phyloP scores from a whole-genome alignment of 345 rosid genomes.

The Anacardium occidentale region DNA sequence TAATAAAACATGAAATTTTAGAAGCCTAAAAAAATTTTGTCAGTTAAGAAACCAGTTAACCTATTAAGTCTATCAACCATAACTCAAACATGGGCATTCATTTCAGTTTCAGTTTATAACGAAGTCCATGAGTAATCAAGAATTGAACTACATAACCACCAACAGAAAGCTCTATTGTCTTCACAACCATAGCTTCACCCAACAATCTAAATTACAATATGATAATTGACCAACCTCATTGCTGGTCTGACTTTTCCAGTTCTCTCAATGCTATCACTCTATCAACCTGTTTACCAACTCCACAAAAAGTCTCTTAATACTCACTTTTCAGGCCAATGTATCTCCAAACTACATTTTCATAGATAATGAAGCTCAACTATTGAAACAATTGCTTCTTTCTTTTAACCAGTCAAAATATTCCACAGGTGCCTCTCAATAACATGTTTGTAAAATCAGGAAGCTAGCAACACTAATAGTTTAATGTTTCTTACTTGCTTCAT shows the following conservation, averaged over 20 bases:
- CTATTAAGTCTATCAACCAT: no score
- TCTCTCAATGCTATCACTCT: conserved; percentile 7
- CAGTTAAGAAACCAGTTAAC: not conserved
- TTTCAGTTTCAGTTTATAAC: not conserved
- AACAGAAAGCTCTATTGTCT: not conserved
- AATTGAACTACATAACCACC: not conserved
- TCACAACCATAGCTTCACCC: conserved; percentile 15
- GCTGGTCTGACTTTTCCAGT: conserved; percentile 7
- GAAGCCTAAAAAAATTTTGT: not conserved
- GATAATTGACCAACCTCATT: not conserved
- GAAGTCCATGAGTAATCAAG: not conserved
- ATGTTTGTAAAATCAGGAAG: no score
- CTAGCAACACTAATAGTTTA: no score
- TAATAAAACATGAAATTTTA: not conserved
- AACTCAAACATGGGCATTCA: no score
- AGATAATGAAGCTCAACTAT: conserved; percentile 3
- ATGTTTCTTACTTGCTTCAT: conserved; percentile 14
- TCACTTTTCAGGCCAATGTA: not conserved
- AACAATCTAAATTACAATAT: not conserved
- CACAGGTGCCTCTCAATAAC: not conserved
- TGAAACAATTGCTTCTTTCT: not conserved
- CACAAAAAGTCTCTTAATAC: not conserved
- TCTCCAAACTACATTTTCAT: not conserved
- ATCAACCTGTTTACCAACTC: conserved; percentile 3
- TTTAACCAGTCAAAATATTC: no score